Conservation (phyloP, 108 stramenopile genomes). For the Cyclotella distinguenda region DNA sequence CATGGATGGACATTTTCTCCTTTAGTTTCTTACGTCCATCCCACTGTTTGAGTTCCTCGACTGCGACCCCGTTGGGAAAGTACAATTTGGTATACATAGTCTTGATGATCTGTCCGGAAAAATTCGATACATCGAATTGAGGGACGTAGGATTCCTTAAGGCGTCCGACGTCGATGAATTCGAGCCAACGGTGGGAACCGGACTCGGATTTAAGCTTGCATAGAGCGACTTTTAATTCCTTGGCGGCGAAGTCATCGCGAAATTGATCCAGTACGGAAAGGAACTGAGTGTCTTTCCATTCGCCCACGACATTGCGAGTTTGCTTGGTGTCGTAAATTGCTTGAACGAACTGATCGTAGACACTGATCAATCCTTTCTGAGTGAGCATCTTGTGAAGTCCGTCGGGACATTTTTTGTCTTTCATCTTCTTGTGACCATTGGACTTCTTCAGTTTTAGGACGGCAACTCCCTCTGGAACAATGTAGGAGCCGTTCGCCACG, state of each 20-base stretch:
- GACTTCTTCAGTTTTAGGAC: constrained; percentile 50
- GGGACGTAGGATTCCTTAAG: constrained; percentile 41
- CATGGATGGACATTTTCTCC: constrained; percentile 47
- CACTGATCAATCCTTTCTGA: constrained; percentile 28
- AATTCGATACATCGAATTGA: constrained; percentile 52
- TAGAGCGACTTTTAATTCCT: constrained; percentile 46
- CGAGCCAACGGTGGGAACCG: constrained; percentile 50
- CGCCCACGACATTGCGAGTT: constrained; percentile 46
- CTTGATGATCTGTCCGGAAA: constrained; percentile 47
- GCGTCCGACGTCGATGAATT: constrained; percentile 49
- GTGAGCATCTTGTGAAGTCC: constrained; percentile 13
- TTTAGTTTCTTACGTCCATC: constrained; percentile 41
- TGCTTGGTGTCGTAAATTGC: constrained; percentile 21
- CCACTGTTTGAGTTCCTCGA: constrained; percentile 51
- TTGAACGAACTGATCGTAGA: constrained; percentile 51
- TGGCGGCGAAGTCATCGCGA: constrained; percentile 47
- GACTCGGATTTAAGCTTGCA: constrained; percentile 47
- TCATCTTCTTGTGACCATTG: constrained; percentile 36
- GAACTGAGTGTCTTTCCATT: constrained; percentile 54
- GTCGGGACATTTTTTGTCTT: constrained; percentile 28
- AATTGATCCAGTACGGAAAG: constrained; percentile 46
- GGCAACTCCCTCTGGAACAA: constrained; percentile 51
- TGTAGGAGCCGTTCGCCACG: constrained; percentile 4
- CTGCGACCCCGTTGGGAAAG: constrained; percentile 58
- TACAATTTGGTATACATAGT: constrained; percentile 46